Evolutionary conservation across 148 eudicot genomes (phyloP), one percentile per base, ranked within the genome.

Genomic region (Pouteria glomerata): DNA sequence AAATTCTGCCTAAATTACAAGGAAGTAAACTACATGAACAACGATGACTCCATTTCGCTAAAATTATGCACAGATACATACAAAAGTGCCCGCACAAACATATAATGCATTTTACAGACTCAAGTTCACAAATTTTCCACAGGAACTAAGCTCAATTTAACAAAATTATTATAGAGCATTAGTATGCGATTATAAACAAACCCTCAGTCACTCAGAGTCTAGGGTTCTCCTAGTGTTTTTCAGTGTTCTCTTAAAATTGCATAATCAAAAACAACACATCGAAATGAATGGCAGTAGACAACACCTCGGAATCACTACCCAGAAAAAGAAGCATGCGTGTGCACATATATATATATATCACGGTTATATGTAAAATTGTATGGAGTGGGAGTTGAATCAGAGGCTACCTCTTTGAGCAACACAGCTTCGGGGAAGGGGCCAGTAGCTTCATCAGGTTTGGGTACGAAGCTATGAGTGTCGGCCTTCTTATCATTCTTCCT

Each of bases 371-470:
- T n/a, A n/a, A n/a, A n/a, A n/a, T n/a, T n/a, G n/a, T n/a, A n/a
- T n/a, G n/a, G n/a, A n/a, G n/a, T n/a, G n/a, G n/a, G n/a, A n/a
- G n/a, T n/a, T 34, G 18, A 29, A 58, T 58, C 23, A 21, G n/a
- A 39, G 37, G 18, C 6, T 27, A 92, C 96, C 91, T 90, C 68
- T 80, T 75, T 90, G 62, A 93, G 93, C 26, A 93, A 85, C 24
- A 90, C 82, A 70, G 98, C 83, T 85, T 93, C 96, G 34, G 98
- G 98, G 37, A 86, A 93, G 45, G 86, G 82, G 47, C 98, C 98
- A 61, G 87, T 88, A 70, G 93, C 77, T 80, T 93, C 98, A 79
- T 93, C 90, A 3, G 88, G 87, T 76, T 76, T 90, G 21, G 89
- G 65, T 18, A 68, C 78, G 57, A 88, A 90, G 81, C 89, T 88